Evolutionary conservation across 1,139 yeast genomes (phyloP).

Genomic region (Saccharomyces hybrid): DNA sequence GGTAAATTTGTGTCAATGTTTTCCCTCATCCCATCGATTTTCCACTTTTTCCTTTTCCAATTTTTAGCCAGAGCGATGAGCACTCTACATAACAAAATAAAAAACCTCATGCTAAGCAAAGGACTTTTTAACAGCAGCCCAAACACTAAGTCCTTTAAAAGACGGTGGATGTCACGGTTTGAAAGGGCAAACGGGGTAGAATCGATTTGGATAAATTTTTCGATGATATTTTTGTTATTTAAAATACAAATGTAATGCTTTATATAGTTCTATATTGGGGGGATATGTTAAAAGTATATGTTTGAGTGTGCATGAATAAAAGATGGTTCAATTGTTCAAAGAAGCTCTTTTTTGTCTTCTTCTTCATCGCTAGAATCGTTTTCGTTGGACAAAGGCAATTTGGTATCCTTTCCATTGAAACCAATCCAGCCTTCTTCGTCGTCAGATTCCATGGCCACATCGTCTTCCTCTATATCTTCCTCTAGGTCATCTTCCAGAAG

Average conservation of each 20-base stretch:
- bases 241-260: neutral
- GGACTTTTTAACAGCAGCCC: too few relatives aligned
- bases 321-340: neutral
- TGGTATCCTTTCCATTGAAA: slow-evolving; percentile 20
- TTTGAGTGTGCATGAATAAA: neutral
- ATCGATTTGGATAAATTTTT: neutral
- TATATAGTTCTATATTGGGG: slow-evolving; percentile 2
- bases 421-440: slow-evolving; percentile 30
- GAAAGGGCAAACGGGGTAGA: too few relatives aligned
- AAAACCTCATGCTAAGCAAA: too few relatives aligned
- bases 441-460: slow-evolving; percentile 17
- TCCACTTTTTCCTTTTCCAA: neutral
- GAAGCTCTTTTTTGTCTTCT: slow-evolving; percentile 9
- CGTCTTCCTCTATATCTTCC: slow-evolving; percentile 30
- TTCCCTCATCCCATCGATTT: neutral
- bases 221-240: neutral
- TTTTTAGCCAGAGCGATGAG: neutral
- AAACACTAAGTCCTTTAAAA: too few relatives aligned
- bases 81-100: too few relatives aligned
- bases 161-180: too few relatives aligned
- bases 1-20: neutral
- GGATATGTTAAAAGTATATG: neutral
- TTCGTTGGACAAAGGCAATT: slow-evolving; percentile 17
- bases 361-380: slow-evolving; percentile 21
- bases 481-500: slow-evolving; percentile 9